A percentile compares a stretch with the other conserved stretches of the same genome.
These are phyloP conservation scores for Lentinus tigrinus DNA, from an alignment of 768 basidiomycete genomes.

Conservation along the genomic window DNA sequence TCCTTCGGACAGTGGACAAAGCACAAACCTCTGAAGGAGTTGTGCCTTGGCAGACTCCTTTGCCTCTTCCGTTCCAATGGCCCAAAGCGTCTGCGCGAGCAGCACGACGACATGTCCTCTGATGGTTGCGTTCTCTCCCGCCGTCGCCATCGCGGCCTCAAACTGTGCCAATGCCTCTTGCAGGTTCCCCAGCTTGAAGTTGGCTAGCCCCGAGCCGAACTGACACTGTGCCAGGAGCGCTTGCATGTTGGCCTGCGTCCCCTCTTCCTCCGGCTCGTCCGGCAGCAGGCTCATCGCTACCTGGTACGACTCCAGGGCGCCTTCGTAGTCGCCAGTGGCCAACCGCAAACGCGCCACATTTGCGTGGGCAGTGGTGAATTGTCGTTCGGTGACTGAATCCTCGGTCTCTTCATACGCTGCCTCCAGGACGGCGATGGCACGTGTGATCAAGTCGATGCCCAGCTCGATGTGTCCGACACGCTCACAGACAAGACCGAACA, in stretches of 20 bases:
- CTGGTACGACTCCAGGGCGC: slow-evolving; percentile 68
- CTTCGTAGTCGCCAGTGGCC: slow-evolving; percentile 53
- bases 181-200: slow-evolving; percentile 62
- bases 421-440: slow-evolving; percentile 76
- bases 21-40: slow-evolving; percentile 75
- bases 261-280: slow-evolving; percentile 39
- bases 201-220: slow-evolving; percentile 71
- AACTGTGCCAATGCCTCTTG: slow-evolving; percentile 64
- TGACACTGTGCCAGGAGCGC: slow-evolving; percentile 60
- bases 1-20: not conserved
- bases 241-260: slow-evolving; percentile 31
- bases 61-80: slow-evolving; percentile 70
- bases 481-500: slow-evolving; percentile 85
- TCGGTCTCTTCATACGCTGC: slow-evolving; percentile 86
- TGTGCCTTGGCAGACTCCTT: slow-evolving; percentile 75
- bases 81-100: slow-evolving; percentile 88
- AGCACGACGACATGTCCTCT: slow-evolving; percentile 72
- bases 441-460: slow-evolving; percentile 54
- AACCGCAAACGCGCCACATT: slow-evolving; percentile 79
- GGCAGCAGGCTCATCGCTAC: slow-evolving; percentile 69
- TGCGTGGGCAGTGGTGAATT: slow-evolving; percentile 77
- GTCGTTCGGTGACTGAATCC: slow-evolving; percentile 70
- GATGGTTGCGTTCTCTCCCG: slow-evolving; percentile 45
- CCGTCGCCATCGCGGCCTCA: slow-evolving; percentile 62
- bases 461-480: slow-evolving; percentile 68